phyloP scores from a whole-genome alignment of 352 stramenopile genomes.

The Phytophthora capsici region DNA sequence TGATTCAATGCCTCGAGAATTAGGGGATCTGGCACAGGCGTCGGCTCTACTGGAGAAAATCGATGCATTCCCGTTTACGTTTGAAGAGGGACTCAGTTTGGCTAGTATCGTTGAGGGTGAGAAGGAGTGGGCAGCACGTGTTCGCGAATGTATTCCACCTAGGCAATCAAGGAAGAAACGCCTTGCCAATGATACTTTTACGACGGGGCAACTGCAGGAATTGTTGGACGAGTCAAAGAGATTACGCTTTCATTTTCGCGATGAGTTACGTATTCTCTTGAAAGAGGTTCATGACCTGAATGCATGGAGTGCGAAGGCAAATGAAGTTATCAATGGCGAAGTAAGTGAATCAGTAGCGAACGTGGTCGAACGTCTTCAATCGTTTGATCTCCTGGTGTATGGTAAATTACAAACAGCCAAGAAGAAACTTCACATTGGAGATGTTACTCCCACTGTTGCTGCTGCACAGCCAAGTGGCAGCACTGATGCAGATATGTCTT shows the following conservation, averaged over 20 bases:
- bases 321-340: conserved; percentile 51
- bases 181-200: conserved; percentile 67
- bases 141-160: conserved; percentile 75
- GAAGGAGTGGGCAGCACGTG: conserved; percentile 69
- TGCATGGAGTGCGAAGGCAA: conserved; percentile 69
- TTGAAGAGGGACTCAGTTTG: conserved; percentile 72
- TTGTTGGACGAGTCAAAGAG: conserved; percentile 64
- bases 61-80: conserved; percentile 71
- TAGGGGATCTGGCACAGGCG: conserved; percentile 57
- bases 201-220: conserved; percentile 56
- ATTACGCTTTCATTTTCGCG: conserved; percentile 76
- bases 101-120: conserved; percentile 63
- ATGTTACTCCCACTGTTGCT: conserved; percentile 3
- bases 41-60: conserved; percentile 68
- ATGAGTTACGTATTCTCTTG: conserved; percentile 74
- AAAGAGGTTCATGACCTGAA: conserved; percentile 79
- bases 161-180: conserved; percentile 85
- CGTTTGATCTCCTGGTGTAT: conserved; percentile 71
- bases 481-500: conserved; percentile 21
- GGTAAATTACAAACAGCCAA: conserved; percentile 63
- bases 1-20: conserved; percentile 36
- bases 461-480: not conserved
- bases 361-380: conserved; percentile 56
- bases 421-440: conserved; percentile 44
- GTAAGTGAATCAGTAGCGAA: conserved; percentile 42